These are phyloP conservation scores for Fusarium coicis DNA, from an alignment of 2,329 filamentous ascomycete genomes.

Conservation along the genomic window DNA sequence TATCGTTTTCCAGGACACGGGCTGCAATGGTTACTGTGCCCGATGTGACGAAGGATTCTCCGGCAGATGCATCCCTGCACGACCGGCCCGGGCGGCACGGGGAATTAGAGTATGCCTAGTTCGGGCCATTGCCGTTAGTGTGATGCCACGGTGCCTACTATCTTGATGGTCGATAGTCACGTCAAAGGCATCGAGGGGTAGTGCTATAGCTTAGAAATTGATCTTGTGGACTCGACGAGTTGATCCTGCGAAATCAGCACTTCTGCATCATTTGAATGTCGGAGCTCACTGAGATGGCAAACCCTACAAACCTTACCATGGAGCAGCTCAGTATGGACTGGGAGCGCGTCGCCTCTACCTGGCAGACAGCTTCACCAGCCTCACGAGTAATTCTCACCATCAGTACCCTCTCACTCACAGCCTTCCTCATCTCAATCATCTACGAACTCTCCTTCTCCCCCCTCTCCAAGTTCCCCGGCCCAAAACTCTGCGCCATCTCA, in stretches of 20 bases:
- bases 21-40: background rate
- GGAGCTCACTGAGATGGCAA: background rate
- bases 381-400: background rate
- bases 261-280: background rate
- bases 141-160: fast-evolving
- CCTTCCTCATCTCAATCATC: background rate
- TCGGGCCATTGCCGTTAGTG: background rate
- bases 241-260: background rate
- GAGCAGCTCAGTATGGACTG: background rate
- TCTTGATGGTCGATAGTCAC: background rate
- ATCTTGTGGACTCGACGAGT: no score
- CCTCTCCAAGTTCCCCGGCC: background rate
- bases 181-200: background rate
- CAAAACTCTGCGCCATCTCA: background rate
- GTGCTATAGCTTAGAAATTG: background rate
- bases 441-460: background rate
- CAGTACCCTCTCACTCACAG: background rate
- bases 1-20: background rate
- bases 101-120: background rate
- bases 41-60: background rate
- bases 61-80: background rate
- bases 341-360: background rate
- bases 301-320: background rate
- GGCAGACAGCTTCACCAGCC: background rate
- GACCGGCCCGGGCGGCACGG: background rate